These are phyloP conservation scores for Cyberlindnera mississippiensis DNA, from an alignment of 805 yeast species.

Conservation along the genomic window DNA sequence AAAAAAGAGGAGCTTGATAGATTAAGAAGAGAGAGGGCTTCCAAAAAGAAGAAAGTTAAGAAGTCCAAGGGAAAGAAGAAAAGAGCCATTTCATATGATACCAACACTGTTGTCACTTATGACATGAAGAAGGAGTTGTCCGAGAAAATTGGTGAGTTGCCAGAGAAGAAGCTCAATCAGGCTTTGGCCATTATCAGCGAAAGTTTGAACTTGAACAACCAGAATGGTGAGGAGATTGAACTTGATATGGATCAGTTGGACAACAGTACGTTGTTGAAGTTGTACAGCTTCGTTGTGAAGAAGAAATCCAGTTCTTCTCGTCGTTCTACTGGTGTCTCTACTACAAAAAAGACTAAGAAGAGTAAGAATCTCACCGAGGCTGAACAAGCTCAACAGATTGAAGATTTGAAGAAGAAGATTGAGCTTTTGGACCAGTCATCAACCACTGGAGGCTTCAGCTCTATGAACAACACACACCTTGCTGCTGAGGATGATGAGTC, in stretches of 20 bases:
- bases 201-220: slow-evolving; percentile 52
- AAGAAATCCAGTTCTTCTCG: slow-evolving; percentile 25
- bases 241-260: slow-evolving; percentile 92
- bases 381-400: slow-evolving; percentile 65
- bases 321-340: slow-evolving; percentile 3
- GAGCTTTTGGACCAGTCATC: slow-evolving; percentile 54
- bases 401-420: slow-evolving; percentile 66
- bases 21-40: slow-evolving; percentile 55
- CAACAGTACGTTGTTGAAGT: slow-evolving; percentile 72
- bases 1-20: slow-evolving; percentile 72
- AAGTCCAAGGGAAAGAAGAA: slow-evolving; percentile 31
- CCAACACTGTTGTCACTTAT: slow-evolving; percentile 58
- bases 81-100: slow-evolving; percentile 19
- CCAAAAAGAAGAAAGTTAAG: slow-evolving; percentile 41
- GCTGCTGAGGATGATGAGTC: slow-evolving; percentile 38
- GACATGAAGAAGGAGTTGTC: slow-evolving; percentile 95
- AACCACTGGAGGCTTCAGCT: slow-evolving; percentile 23
- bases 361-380: slow-evolving; percentile 59
- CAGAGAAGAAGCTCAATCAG: slow-evolving; percentile 77
- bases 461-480: neutral
- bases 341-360: slow-evolving; percentile 39
- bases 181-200: slow-evolving; percentile 84
- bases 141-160: slow-evolving; percentile 72
- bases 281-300: slow-evolving; percentile 78
- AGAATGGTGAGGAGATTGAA: slow-evolving; percentile 88